A percentile compares a stretch with the other conserved stretches of the same genome.
Conservation (phyloP, 2,329 filamentous ascomycete species). For the Colletotrichum sp. region DNA sequence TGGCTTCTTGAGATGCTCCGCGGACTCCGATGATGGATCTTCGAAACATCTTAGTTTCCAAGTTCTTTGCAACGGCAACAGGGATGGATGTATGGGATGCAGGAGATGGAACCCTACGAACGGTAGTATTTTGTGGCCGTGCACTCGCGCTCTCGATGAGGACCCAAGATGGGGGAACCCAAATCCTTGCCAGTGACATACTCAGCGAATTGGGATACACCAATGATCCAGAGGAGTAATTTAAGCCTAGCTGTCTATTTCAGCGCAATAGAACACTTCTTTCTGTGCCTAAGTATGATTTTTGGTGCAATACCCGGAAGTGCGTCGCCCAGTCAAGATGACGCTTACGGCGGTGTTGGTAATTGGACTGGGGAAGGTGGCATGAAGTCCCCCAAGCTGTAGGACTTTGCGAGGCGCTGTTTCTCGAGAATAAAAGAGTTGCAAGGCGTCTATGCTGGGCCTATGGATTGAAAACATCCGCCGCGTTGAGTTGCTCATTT, state of each 20-base stretch:
- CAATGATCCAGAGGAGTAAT: not conserved
- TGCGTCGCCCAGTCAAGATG: not conserved
- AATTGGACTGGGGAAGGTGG: not conserved
- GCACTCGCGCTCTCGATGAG: not conserved
- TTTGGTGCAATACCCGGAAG: not conserved
- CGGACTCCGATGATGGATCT: not conserved
- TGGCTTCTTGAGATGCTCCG: not conserved
- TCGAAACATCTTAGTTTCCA: not conserved
- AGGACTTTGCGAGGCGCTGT: accelerated
- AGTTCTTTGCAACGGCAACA: not conserved
- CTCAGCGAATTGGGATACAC: not conserved
- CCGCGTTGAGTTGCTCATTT: not conserved
- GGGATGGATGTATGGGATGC: not conserved
- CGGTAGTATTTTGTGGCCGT: not conserved
- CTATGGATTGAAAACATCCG: not conserved
- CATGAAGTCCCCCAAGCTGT: accelerated
- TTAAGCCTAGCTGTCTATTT: accelerated
- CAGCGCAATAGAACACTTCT: not conserved
- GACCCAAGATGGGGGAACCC: not conserved
- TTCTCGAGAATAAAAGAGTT: not conserved
- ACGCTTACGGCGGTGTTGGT: not conserved
- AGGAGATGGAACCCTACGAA: not conserved
- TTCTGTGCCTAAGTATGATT: too few relatives aligned
- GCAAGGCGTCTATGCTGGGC: not conserved
- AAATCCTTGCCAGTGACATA: not conserved